Evolutionary conservation across 768 basidiomycete species (phyloP).

Genomic region (Pleurotus giganteus): DNA sequence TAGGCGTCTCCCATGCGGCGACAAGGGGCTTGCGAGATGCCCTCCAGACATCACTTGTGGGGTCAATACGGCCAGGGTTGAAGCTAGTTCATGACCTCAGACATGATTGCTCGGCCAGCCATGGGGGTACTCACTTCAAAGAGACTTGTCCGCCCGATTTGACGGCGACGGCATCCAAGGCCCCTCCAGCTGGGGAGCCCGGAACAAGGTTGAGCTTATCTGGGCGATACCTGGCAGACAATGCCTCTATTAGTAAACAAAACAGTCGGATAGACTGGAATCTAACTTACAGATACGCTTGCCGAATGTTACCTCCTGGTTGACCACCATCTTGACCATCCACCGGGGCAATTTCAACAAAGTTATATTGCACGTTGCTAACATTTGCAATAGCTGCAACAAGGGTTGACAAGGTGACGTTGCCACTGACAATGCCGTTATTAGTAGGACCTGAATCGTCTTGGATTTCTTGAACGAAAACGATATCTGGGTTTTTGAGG

Average conservation of each 20-base stretch:
- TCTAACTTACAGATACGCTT: slow-evolving; percentile 47
- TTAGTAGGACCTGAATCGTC: slow-evolving; percentile 52
- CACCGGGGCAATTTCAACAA: slow-evolving; percentile 48
- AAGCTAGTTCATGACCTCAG: slow-evolving; percentile 31
- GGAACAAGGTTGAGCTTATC: slow-evolving; percentile 46
- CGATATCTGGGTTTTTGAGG: slow-evolving; percentile 52
- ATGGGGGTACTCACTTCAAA: neutral
- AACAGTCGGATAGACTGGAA: neutral
- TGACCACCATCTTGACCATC: slow-evolving; percentile 57
- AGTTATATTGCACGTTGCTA: slow-evolving; percentile 45
- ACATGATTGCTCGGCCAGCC: neutral
- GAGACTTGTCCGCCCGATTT: slow-evolving; percentile 19
- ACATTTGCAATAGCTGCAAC: slow-evolving; percentile 43
- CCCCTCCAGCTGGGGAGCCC: slow-evolving; percentile 44
- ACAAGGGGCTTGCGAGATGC: slow-evolving; percentile 59
- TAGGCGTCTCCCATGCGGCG: slow-evolving; percentile 49
- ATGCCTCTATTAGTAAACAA: neutral
- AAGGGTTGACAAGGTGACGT: slow-evolving; percentile 49
- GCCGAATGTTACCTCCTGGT: slow-evolving; percentile 63
- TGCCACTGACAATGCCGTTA: slow-evolving; percentile 53
- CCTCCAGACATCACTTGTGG: slow-evolving; percentile 51
- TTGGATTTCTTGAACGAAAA: slow-evolving; percentile 66
- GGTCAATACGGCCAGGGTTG: slow-evolving; percentile 64
- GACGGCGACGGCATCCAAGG: slow-evolving; percentile 43
- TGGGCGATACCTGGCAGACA: slow-evolving; percentile 38